Evolutionary conservation across 177 flowering plant genomes (phyloP), one percentile per base, ranked within the genome.

Genomic region (Vitis hybrid): DNA sequence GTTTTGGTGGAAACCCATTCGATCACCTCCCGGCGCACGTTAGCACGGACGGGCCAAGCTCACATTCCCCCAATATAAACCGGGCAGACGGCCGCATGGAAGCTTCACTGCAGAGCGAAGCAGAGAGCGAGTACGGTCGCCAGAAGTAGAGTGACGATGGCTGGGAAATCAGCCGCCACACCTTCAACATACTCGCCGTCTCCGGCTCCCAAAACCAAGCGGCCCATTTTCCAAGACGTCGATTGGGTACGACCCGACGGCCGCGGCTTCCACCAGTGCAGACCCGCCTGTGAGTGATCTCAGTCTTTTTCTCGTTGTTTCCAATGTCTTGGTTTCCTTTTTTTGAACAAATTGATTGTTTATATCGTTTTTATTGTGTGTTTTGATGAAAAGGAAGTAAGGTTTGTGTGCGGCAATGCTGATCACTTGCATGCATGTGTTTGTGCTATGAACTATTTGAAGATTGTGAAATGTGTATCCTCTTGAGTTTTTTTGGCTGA

Each of bases 171-270:
- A 5, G 74, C 77, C 9, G 52, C 77, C 1, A 61, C 80, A 55
- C 88, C 92, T 63, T 63, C 87, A 15, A 93, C 97, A 7, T 93
- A 93, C 79, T 78, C 95, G 5, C 95, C 93, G 52, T 80, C 87
- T 34, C 82, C 83, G 56, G 71, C 73, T 62, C 78, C 66, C 19
- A 85, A 74, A 65, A 74, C 75, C 65, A 76, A 70, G 21, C 79
- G 77, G n/a, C 78, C 86, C 67, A 64, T 84, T 55, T 79, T 83
- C 72, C 74, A 72, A 60, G 86, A 80, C 67, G 80, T 72, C 62
- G 89, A 92, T 60, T 89, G 93, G 89, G 86, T 85, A 67, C 90
- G 99, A 13, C 82, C 96, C 26, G 99, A 95, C 64, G 92, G 93
- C 68, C 97, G 99, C 12, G 80, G 79, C 68, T 87, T 91, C 72